Conservation (phyloP, 345 rosid species). For the Camelina neglecta region DNA sequence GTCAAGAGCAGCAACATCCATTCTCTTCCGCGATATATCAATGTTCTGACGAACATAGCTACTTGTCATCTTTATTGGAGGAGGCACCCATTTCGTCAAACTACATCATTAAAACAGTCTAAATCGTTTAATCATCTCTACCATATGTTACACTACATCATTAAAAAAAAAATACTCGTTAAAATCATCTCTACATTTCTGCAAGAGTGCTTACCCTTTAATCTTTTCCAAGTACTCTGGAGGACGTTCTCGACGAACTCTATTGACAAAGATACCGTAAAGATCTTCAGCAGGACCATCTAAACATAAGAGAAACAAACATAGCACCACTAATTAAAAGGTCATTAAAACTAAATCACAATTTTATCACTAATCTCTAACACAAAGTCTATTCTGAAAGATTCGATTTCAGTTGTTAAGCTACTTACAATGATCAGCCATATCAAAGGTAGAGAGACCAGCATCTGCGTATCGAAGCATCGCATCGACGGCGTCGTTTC, state of each 20-base stretch:
- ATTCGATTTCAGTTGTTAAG: background rate
- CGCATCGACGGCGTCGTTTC: conserved; percentile 79
- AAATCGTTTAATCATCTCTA: background rate
- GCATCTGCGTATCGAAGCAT: conserved; percentile 81
- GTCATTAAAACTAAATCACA: background rate
- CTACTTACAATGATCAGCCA: conserved; percentile 90
- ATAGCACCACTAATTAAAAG: background rate
- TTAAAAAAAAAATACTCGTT: too few species aligned
- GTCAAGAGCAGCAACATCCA: conserved; percentile 91
- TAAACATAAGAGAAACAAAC: conserved; percentile 29
- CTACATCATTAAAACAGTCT: conserved; percentile 48
- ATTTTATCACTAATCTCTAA: background rate
- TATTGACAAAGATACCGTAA: conserved; percentile 84
- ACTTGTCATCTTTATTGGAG: conserved; percentile 94
- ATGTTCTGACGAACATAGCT: conserved; percentile 71
- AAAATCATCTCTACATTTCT: background rate
- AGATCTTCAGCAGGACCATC: conserved; percentile 98
- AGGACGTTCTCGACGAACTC: conserved; percentile 78
- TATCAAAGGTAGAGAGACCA: conserved; percentile 94
- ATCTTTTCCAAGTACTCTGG: conserved; percentile 71
- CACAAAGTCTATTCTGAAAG: background rate
- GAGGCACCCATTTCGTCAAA: conserved; percentile 97
- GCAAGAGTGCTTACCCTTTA: conserved; percentile 66
- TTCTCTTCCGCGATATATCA: conserved; percentile 79
- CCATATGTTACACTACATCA: conserved; percentile 4